Evolutionary conservation across 257 asterid species (phyloP), one percentile per base, ranked within the genome.

Genomic region (Misopates orontium): DNA sequence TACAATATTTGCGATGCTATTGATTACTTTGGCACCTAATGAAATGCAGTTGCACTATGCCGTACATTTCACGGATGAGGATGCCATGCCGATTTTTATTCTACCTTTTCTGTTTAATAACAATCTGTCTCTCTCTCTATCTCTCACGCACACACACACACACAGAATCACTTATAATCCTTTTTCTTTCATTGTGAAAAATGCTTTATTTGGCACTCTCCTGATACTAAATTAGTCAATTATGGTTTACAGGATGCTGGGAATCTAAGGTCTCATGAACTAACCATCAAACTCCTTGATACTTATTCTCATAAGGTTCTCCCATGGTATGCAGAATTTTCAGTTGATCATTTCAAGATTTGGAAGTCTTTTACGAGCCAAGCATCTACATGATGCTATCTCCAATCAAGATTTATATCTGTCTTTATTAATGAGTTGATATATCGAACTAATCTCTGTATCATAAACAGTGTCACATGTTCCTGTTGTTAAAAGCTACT

Each of bases 241-340:
- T 39, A 45, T 55, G 61, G 51, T 57, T 63, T 77, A 62, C 93
- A 93, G 98, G 87, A 76, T 55, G 56, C 72, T 64, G 77, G 85
- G 75, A 78, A 85, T 84, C 67, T 59, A 39, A 73, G 59, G 61
- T 76, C 88, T 62, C 79, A 58, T 60, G 73, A 77, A 67, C 61
- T 64, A 73, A 75, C 81, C 71, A 58, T 81, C 78, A 61, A 79
- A 76, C 91, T 94, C 81, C 85, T 90, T 80, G 95, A 90, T 70
- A 80, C 82, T 70, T 94, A 86, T 75, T 78, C 88, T 51, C 53
- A 67, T 47, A 85, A 78, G 83, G 81, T 94, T 74, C 82, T 94
- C 79, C 95, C 96, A 52, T 85, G 97, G 99, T 89, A 78, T 76
- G 87, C 56, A 36, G 18, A 21, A 32, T 51, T 55, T 52, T 42